Evolutionary conservation across 164 flowering plant species (phyloP), one percentile per base, ranked within the genome.

Genomic region (Protea cynaroides): DNA sequence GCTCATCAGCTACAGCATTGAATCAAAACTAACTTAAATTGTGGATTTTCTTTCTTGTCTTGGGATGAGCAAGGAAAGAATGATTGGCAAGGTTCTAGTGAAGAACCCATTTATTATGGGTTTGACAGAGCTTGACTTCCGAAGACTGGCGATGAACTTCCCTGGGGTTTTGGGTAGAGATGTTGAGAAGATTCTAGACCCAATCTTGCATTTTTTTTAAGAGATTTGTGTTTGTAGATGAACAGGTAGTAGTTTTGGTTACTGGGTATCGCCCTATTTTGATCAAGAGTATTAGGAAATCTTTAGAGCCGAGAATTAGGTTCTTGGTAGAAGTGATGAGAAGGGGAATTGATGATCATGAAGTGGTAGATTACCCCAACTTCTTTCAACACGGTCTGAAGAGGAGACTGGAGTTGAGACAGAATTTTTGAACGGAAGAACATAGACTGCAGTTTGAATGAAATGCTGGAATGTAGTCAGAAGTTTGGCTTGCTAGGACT

Each of bases 1-100:
- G 81, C 92, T 95, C 23, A 79, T 92, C 67, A 92, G 97, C 75
- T 95, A 95, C 75, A 84, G 97, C 80, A 92, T 95, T 61, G 90
- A 92, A 51, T 59, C 81, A 2, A 95, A 95, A 75, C 83, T 95
- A 61, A 53, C 69, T 0, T 81, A 76, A 25, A 76, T 84, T 15
- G 94, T 88, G 21, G 83, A 84, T 56, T 92, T 95, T 64, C 84
- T 95, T 34, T 74, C 84, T 15, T 63, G 78, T 63, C 75, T 92
- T 49, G 94, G 88, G 46, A 66, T 88, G 56, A 62, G 69, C 50
- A 77, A 65, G 66, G 90, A 91, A n/a, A 97, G 86, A 25, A 76
- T 74, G 83, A 87, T 95, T 25, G 92, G 88, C 52, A 89, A 84
- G 74, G 81, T 92, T 51, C 64, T 95, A 60, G 71, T 79, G 52